phyloP scores from a whole-genome alignment of 2,329 filamentous ascomycete genomes.

The Nectriaceae sp. region DNA sequence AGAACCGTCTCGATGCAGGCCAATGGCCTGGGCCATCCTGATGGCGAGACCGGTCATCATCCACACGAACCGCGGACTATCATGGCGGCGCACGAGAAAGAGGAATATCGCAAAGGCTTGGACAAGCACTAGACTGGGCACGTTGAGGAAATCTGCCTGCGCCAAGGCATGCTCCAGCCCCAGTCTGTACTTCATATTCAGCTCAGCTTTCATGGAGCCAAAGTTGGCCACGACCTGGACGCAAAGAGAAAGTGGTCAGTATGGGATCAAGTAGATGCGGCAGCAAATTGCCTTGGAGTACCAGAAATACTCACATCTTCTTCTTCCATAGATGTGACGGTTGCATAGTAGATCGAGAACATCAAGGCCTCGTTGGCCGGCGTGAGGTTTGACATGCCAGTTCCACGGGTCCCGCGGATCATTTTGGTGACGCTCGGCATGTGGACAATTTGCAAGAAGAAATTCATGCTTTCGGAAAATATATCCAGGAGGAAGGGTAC shows the following conservation, averaged over 20 bases:
- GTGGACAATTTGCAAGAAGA: conserved; percentile 44
- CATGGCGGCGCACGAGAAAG: conserved; percentile 51
- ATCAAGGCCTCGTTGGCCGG: conserved; percentile 53
- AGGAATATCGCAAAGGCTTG: conserved; percentile 65
- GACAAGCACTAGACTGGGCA: conserved; percentile 59
- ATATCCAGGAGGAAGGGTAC: conserved; percentile 54
- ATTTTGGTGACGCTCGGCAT: conserved; percentile 42
- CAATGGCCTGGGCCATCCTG: conserved; percentile 54
- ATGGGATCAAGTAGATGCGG: not conserved
- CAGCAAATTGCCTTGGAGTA: too few species aligned
- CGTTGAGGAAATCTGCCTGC: conserved; percentile 61
- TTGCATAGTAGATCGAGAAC: conserved; percentile 59
- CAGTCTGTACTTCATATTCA: conserved; percentile 51
- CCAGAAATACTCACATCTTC: conserved; percentile 49
- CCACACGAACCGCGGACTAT: conserved; percentile 59
- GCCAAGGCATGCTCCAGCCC: conserved; percentile 62
- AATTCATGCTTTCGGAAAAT: conserved; percentile 54
- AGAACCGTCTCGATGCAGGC: conserved; percentile 59
- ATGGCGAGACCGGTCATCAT: conserved; percentile 64
- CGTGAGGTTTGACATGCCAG: conserved; percentile 33
- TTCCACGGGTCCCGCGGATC: conserved; percentile 36
- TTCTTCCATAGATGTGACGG: conserved; percentile 57
- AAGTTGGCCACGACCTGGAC: conserved; percentile 51
- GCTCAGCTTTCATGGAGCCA: conserved; percentile 46
- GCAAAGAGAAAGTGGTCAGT: not conserved